These are phyloP conservation scores for Penicillium glabrum DNA, from an alignment of 2,329 filamentous ascomycete species.

Conservation along the genomic window DNA sequence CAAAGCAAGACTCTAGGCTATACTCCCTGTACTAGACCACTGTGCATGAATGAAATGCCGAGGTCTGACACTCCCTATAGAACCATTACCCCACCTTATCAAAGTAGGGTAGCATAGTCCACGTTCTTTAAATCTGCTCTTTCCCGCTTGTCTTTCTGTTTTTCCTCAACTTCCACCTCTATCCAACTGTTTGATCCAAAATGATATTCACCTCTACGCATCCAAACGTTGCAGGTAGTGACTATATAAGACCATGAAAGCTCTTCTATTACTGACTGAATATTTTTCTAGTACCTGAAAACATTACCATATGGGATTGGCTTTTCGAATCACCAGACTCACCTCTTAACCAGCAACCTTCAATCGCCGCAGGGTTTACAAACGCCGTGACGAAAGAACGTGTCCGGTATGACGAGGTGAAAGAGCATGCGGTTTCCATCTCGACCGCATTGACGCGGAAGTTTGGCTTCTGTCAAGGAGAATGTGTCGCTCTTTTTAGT, in stretches of 20 bases:
- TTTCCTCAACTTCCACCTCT: neutral
- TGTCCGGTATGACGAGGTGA: slow-evolving; percentile 59
- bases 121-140: neutral
- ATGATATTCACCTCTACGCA: slow-evolving; percentile 14
- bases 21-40: too few species aligned
- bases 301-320: slow-evolving; percentile 13
- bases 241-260: neutral
- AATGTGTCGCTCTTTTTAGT: slow-evolving; percentile 62
- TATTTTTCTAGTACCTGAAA: slow-evolving; percentile 4
- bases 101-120: too few species aligned
- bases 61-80: too few species aligned
- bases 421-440: slow-evolving; percentile 56
- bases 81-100: too few species aligned
- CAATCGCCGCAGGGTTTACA: slow-evolving; percentile 44
- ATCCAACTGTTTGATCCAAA: neutral
- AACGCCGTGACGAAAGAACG: slow-evolving; percentile 61
- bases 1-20: too few species aligned
- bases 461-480: slow-evolving; percentile 54
- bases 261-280: neutral
- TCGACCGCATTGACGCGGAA: slow-evolving; percentile 60
- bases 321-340: slow-evolving; percentile 8
- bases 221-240: slow-evolving; percentile 5
- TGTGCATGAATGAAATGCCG: too few species aligned
- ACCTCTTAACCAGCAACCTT: neutral
- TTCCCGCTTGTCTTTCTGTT: neutral